Percentiles rank a stretch among this genome's conserved stretches.
Conservation (phyloP, 1,139 yeast species). For the Scheffersomyces lignicola region DNA sequence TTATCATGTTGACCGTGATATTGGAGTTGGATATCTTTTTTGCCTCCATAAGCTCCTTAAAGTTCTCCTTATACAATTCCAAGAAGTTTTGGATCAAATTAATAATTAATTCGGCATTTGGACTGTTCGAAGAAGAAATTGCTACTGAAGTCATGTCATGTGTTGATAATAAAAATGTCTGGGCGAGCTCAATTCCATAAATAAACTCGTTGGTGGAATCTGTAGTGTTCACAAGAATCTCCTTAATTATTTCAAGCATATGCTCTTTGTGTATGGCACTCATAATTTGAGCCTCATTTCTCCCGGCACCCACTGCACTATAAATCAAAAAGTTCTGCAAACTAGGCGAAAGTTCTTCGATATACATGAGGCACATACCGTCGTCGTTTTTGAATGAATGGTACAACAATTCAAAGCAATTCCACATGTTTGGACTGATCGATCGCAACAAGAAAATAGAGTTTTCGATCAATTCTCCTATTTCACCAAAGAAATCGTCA, state of each 20-base stretch:
- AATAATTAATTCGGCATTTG: slow-evolving; percentile 12
- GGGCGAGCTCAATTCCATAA: slow-evolving; percentile 54
- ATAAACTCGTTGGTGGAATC: slow-evolving; percentile 44
- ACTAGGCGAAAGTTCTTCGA: slow-evolving; percentile 77
- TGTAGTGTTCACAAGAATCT: neutral
- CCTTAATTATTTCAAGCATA: slow-evolving; percentile 33
- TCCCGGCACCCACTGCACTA: slow-evolving; percentile 53
- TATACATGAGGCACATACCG: slow-evolving; percentile 57
- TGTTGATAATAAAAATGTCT: too few relatives aligned
- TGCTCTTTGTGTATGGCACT: neutral
- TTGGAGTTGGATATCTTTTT: slow-evolving; percentile 8
- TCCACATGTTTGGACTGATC: slow-evolving; percentile 80
- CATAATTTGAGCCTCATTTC: slow-evolving; percentile 33
- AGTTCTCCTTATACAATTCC: slow-evolving; percentile 1
- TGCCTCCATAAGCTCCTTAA: neutral
- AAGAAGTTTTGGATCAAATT: slow-evolving; percentile 3
- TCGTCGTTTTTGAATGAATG: slow-evolving; percentile 45
- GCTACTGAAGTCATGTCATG: too few relatives aligned
- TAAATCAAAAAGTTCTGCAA: slow-evolving; percentile 76
- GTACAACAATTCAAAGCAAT: slow-evolving; percentile 56
- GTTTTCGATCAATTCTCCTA: slow-evolving; percentile 82
- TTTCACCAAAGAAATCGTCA: slow-evolving; percentile 81
- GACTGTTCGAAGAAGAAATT: too few relatives aligned
- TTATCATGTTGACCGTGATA: slow-evolving; percentile 58
- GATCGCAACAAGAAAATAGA: slow-evolving; percentile 72